These are phyloP conservation scores for Talaromyces sp. DNA, from an alignment of 2,329 filamentous ascomycete species.

Conservation along the genomic window DNA sequence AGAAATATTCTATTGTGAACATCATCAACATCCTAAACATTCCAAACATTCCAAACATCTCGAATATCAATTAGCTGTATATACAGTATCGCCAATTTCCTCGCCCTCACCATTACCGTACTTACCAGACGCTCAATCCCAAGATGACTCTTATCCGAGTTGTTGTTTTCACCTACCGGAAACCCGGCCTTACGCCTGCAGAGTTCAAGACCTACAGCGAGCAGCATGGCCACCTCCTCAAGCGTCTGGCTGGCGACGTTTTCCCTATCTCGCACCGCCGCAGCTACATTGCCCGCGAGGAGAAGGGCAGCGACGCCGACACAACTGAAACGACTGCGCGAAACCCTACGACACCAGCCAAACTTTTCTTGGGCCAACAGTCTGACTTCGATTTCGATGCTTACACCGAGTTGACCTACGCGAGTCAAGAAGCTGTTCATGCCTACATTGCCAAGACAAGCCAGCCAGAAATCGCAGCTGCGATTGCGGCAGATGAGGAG, in stretches of 20 bases:
- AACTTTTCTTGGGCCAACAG: background rate
- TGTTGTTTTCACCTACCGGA: constrained; percentile 1
- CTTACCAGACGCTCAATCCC: background rate
- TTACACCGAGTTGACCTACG: constrained; percentile 1
- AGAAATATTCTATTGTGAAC: background rate
- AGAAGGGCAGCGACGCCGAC: background rate
- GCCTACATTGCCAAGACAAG: background rate
- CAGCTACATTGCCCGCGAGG: constrained; percentile 6
- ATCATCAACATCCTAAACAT: background rate
- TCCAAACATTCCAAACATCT: background rate
- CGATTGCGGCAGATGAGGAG: constrained; percentile 5
- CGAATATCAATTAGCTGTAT: background rate
- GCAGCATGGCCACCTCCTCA: background rate
- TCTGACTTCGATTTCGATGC: constrained; percentile 1
- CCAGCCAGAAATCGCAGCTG: background rate
- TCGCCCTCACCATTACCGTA: background rate
- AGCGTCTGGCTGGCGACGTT: background rate
- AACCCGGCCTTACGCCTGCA: background rate
- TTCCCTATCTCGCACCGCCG: background rate
- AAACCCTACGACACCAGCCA: background rate
- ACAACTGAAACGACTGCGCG: background rate
- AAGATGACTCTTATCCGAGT: background rate
- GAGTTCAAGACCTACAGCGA: background rate
- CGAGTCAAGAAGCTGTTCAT: constrained; percentile 1
- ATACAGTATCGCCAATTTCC: background rate